phyloP scores from a whole-genome alignment of 139 green algal species.

The Dunaliella primolecta region DNA sequence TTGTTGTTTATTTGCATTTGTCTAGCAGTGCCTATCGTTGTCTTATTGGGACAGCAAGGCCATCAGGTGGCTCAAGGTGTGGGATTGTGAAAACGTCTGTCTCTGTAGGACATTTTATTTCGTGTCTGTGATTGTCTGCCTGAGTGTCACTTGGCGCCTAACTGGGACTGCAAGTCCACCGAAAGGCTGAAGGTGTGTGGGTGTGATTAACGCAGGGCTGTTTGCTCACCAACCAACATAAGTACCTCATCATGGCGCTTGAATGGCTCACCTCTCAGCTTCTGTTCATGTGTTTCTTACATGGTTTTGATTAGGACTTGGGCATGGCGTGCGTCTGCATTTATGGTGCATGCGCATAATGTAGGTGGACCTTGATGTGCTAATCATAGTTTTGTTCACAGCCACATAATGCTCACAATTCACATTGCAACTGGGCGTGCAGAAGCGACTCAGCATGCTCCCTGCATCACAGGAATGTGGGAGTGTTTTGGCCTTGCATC shows the following conservation, averaged over 20 bases:
- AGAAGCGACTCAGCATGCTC: slow-evolving; percentile 72
- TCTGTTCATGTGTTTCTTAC: too few relatives aligned
- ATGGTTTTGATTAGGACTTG: too few relatives aligned
- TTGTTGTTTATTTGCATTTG: too few relatives aligned
- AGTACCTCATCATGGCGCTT: slow-evolving; percentile 93
- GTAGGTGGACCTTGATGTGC: too few relatives aligned
- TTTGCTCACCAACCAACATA: slow-evolving; percentile 83
- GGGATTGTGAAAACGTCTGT: background rate
- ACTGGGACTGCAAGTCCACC: slow-evolving; percentile 93
- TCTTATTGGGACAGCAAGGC: slow-evolving; percentile 97
- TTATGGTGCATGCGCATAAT: too few relatives aligned
- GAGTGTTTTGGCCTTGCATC: too few relatives aligned
- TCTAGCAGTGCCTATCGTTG: too few relatives aligned
- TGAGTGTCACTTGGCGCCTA: slow-evolving; percentile 95
- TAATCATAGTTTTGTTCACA: too few relatives aligned
- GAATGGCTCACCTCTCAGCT: slow-evolving; percentile 52
- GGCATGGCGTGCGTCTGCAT: too few relatives aligned
- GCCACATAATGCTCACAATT: too few relatives aligned
- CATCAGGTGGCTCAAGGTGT: slow-evolving; percentile 85
- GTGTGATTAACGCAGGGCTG: slow-evolving; percentile 42
- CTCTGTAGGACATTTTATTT: background rate
- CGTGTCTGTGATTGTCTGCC: too few relatives aligned
- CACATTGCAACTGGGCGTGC: slow-evolving; percentile 65
- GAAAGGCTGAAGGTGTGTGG: slow-evolving; percentile 86
- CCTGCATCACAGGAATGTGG: too few relatives aligned